Evolutionary conservation across 1,284 basidiomycete genomes (phyloP), one percentile per base, ranked within the genome.

Genomic region (Sporisorium reilianum): DNA sequence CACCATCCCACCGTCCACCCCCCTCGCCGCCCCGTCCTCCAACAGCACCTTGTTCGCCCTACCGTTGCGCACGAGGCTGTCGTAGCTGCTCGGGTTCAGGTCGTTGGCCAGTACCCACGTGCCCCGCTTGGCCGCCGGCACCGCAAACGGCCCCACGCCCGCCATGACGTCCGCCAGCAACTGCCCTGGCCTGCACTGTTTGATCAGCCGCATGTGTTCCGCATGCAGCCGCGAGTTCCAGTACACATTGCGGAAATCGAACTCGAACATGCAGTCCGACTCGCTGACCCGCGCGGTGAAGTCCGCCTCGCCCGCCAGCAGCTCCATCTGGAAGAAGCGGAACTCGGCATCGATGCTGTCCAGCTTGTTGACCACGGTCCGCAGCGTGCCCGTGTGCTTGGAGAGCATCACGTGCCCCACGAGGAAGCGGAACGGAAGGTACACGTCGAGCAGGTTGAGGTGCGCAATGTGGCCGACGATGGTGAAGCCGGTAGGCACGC

Each of bases 271-370:
- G 85, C 95, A 98, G 74, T 90, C 89, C 8, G 90, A 89, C 61
- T 84, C 83, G 12, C 66, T 71, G 22, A 78, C 70, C 42, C 54
- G 44, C 40, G 97, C 94, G 22, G 92, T 79, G 80, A 91, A 96
- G 80, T 97, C 89, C 0, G 90, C 89, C 64, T 93, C 91, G 12
- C 97, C 97, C 0, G 96, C 95, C 22, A 99, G 88, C 2, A 98
- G 88, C 82, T 99, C 97, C 97, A 99, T 99, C 78, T 93, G 89
- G 85, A 99, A 99, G 73, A 95, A 92, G 22, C 97, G 90, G 85
- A 95, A 99, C 82, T 92, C 88, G 23, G 89, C 90, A 80, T 95
- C 91, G 72, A 98, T 98, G 22, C 86, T 89, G 80, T 97, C 90
- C 22, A 97, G 87, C 85, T 99, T 99, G 88, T 99, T 98, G 46